Evolutionary conservation across 2,329 filamentous ascomycete species (phyloP).

Genomic region (Diaporthe citrichinensis): DNA sequence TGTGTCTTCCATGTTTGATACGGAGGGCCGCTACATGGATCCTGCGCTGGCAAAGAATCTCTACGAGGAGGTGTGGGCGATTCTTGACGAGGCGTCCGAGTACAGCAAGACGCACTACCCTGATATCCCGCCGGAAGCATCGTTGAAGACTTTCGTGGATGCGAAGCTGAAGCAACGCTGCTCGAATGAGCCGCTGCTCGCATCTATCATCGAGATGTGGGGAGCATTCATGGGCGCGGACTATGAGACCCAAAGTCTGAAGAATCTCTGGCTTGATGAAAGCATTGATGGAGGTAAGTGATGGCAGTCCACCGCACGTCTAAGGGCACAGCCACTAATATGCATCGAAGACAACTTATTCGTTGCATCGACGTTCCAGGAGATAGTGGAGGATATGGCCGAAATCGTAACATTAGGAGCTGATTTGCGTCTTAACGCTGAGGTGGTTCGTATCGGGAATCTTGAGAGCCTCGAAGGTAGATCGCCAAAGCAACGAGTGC

Average conservation of each 20-base stretch:
- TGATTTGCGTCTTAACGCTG: background rate
- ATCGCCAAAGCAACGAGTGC: background rate
- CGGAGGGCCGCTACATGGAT: background rate
- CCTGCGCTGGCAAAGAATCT: background rate
- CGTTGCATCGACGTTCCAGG: conserved; percentile 2
- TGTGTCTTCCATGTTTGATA: background rate
- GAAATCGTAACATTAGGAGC: background rate
- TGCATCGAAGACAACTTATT: background rate
- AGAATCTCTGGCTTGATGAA: conserved; percentile 1
- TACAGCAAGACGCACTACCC: background rate
- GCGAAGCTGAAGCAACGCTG: background rate
- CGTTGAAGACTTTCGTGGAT: conserved; percentile 3
- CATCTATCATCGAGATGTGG: background rate
- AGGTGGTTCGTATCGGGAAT: background rate
- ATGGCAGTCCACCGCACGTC: background rate
- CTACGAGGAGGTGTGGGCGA: background rate
- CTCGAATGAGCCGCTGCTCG: background rate
- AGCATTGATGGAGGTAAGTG: background rate
- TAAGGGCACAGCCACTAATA: background rate
- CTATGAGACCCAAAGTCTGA: background rate
- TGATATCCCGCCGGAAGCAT: background rate
- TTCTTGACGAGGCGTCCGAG: background rate
- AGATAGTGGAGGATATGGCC: background rate
- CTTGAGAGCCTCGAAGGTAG: background rate
- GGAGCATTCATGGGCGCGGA: conserved; percentile 10